Conservation (phyloP, 495 filamentous ascomycete species). For the Lepidopterella palustris region DNA sequence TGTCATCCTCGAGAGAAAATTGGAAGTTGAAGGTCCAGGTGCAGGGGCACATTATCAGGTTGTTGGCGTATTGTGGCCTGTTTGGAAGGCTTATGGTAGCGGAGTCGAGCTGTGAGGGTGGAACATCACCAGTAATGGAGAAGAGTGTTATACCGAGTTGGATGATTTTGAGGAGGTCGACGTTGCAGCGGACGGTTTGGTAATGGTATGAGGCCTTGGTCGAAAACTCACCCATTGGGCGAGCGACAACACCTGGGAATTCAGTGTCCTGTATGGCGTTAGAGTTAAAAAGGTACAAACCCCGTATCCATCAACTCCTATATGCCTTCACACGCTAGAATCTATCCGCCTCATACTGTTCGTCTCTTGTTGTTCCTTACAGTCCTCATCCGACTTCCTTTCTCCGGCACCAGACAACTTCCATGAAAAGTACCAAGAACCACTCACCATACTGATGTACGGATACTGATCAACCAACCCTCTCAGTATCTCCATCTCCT, state of each 20-base stretch:
- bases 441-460: slow-evolving; percentile 89
- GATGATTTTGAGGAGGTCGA: slow-evolving; percentile 93
- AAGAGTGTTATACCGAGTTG: slow-evolving; percentile 93
- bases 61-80: slow-evolving; percentile 41
- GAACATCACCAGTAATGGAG: slow-evolving; percentile 76
- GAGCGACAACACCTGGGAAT: slow-evolving; percentile 91
- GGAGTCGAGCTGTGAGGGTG: slow-evolving; percentile 57
- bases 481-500: slow-evolving; percentile 77
- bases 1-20: slow-evolving; percentile 87
- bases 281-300: too few relatives aligned
- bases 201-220: slow-evolving; percentile 98
- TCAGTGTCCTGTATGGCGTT: slow-evolving; percentile 97
- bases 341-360: background rate
- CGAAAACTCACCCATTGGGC: slow-evolving; percentile 87
- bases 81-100: slow-evolving; percentile 41
- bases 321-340: background rate
- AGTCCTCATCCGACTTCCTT: too few relatives aligned
- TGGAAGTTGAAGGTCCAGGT: slow-evolving; percentile 99
- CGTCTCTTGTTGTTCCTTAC: too few relatives aligned
- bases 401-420: slow-evolving; percentile 10
- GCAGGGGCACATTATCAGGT: slow-evolving; percentile 63
- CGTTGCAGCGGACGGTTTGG: slow-evolving; percentile 93
- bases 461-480: slow-evolving; percentile 81
- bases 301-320: background rate
- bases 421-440: slow-evolving; percentile 1